phyloP scores from a whole-genome alignment of 495 filamentous ascomycete genomes.

The Penicillium crystallinum region DNA sequence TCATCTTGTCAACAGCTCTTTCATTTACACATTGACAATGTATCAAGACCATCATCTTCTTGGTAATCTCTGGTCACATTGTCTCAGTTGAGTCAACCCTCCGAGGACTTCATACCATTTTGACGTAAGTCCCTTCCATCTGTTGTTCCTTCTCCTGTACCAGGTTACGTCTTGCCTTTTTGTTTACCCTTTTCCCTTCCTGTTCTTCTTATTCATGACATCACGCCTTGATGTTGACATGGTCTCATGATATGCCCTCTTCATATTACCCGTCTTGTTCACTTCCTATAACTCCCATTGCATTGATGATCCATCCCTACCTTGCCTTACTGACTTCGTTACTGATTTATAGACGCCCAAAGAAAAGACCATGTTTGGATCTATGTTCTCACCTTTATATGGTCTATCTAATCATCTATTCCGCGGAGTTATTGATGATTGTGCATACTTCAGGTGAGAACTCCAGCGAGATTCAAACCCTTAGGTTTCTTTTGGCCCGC shows the following conservation, averaged over 20 bases:
- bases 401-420: neutral
- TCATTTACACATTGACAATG: neutral
- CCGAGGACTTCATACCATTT: neutral
- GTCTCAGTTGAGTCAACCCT: neutral
- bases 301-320: neutral
- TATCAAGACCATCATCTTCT: neutral
- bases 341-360: neutral
- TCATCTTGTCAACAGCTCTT: too few relatives aligned
- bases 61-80: neutral
- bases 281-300: neutral
- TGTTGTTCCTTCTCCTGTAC: neutral
- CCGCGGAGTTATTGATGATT: neutral
- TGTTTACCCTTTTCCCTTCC: neutral
- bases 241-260: neutral
- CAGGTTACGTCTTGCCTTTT: neutral
- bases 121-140: neutral
- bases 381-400: neutral
- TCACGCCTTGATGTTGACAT: neutral
- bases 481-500: neutral
- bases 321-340: neutral
- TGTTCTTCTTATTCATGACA: too few relatives aligned
- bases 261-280: neutral
- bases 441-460: conserved; percentile 1
- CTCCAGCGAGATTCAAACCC: conserved; percentile 1
- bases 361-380: neutral